Evolutionary conservation across 257 asterid species (phyloP).

Genomic region (Lithospermum erythrorhizon): DNA sequence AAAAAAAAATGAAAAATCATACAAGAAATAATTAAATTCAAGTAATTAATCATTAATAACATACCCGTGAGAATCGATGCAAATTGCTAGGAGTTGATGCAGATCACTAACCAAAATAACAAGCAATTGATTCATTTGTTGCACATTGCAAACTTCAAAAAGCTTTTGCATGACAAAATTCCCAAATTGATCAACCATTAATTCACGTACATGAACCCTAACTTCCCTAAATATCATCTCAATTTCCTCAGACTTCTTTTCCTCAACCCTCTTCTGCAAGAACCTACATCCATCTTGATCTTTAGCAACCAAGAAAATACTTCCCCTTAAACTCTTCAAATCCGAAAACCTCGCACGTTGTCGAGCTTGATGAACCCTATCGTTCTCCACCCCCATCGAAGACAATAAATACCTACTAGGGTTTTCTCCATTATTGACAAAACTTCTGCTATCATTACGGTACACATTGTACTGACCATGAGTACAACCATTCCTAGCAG

Average conservation of each 20-base stretch:
- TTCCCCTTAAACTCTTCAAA: conserved; percentile 33
- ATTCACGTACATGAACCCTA: conserved; percentile 59
- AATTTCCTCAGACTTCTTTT: conserved; percentile 57
- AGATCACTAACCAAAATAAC: conserved; percentile 52
- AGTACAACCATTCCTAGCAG: neutral
- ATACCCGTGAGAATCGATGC: conserved; percentile 85
- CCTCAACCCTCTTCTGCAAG: conserved; percentile 75
- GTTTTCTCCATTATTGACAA: conserved; percentile 3
- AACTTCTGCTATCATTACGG: neutral
- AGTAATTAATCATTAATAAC: neutral
- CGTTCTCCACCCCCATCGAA: neutral
- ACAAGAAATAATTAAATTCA: too few species aligned
- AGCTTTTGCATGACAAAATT: conserved; percentile 90
- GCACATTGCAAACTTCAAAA: conserved; percentile 80
- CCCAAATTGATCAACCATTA: conserved; percentile 88
- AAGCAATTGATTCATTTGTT: conserved; percentile 62
- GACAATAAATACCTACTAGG: neutral
- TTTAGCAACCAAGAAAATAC: conserved; percentile 42
- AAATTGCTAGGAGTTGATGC: conserved; percentile 67
- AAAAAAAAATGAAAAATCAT: neutral
- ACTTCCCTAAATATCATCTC: conserved; percentile 60
- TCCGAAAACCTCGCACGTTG: neutral
- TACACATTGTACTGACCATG: neutral
- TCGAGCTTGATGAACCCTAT: conserved; percentile 1
- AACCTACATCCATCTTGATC: conserved; percentile 93